A percentile compares a stretch with the other conserved stretches of the same genome.
Evolutionary conservation across 805 yeast species (phyloP).

Genomic region (Yarrowia sp.): DNA sequence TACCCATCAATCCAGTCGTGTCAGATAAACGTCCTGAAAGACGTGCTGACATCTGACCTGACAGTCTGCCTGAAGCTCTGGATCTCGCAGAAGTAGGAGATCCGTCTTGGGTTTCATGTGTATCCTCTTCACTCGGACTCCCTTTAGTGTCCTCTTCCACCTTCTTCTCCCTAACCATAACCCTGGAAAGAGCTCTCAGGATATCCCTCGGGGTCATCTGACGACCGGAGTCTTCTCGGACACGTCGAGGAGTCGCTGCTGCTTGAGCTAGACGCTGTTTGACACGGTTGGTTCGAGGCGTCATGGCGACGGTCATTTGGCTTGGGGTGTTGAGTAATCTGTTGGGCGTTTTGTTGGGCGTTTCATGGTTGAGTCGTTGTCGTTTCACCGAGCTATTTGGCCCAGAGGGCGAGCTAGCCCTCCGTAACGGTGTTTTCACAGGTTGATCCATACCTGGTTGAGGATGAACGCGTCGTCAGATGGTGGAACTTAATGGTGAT

Average conservation of each 20-base stretch:
- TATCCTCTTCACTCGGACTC: background rate
- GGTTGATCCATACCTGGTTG: slow-evolving; percentile 14
- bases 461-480: background rate
- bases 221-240: slow-evolving; percentile 26
- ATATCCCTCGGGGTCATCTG: slow-evolving; percentile 41
- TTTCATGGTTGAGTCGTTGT: slow-evolving; percentile 24
- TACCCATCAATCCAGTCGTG: slow-evolving; percentile 1
- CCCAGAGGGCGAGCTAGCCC: background rate
- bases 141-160: background rate
- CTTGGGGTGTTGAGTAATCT: slow-evolving; percentile 3
- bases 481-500: too few species aligned
- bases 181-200: slow-evolving; percentile 44
- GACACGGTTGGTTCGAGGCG: slow-evolving; percentile 36
- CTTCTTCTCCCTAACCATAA: slow-evolving; percentile 41
- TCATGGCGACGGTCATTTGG: slow-evolving; percentile 5
- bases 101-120: background rate
- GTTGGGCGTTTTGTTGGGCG: slow-evolving; percentile 20
- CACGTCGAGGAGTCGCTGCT: slow-evolving; percentile 43
- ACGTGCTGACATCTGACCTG: slow-evolving; percentile 4
- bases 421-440: slow-evolving; percentile 7
- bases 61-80: background rate
- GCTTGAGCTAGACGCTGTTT: slow-evolving; percentile 34
- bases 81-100: slow-evolving; percentile 8
- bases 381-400: slow-evolving; percentile 3
- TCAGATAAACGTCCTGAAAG: slow-evolving; percentile 7